Conservation (phyloP, 805 yeast species). For the Candida orba region DNA sequence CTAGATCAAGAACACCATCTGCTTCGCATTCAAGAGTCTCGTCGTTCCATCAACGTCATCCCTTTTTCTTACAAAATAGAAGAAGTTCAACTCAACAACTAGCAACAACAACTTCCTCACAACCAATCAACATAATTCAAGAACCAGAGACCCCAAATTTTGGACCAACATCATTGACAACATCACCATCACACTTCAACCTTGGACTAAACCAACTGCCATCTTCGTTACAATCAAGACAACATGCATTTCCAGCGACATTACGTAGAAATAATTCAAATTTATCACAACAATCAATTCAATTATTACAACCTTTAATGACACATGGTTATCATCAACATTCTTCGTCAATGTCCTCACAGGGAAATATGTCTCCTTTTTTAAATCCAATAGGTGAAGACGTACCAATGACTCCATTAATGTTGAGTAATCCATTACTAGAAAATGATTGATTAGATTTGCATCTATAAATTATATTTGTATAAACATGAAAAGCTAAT, state of each 20-base stretch:
- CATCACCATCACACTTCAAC: slow-evolving; percentile 18
- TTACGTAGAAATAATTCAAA: slow-evolving; percentile 8
- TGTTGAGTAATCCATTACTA: slow-evolving; percentile 7
- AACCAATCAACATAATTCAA: slow-evolving; percentile 11
- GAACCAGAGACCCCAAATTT: slow-evolving; percentile 19
- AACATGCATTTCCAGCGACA: background rate
- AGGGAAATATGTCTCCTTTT: slow-evolving; percentile 17
- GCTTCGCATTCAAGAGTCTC: slow-evolving; percentile 12
- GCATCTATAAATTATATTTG: background rate
- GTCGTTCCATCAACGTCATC: slow-evolving; percentile 17
- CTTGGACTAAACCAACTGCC: slow-evolving; percentile 3
- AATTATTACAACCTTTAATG: too few relatives aligned
- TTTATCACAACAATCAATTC: slow-evolving; percentile 7
- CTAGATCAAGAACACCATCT: slow-evolving; percentile 6
- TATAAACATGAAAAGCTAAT: background rate
- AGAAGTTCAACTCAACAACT: slow-evolving; percentile 7
- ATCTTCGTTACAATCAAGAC: slow-evolving; percentile 12
- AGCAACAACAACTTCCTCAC: slow-evolving; percentile 5
- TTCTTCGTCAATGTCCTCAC: too few relatives aligned
- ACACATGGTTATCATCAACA: too few relatives aligned
- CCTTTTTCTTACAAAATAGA: background rate
- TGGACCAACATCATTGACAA: slow-evolving; percentile 18
- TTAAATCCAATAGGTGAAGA: slow-evolving; percentile 13
- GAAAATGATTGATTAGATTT: background rate
- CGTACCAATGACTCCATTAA: slow-evolving; percentile 23